Base-by-base conservation (phyloP, 176 grass and related monocot species). In the Oryza longistaminata region DNA sequence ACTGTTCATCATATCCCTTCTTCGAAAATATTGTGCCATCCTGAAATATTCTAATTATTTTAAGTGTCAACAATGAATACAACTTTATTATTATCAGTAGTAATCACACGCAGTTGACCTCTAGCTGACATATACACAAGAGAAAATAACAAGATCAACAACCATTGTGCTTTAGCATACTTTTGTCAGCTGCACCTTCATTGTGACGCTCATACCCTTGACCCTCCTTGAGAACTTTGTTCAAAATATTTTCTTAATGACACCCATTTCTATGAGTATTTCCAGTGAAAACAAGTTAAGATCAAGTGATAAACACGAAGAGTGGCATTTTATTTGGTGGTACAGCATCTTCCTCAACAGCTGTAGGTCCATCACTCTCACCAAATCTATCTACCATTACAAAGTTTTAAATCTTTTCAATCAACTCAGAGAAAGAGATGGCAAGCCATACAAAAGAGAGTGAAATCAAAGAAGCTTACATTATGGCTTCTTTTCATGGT, bases 401-500 rank as follows among this genome's bases (percentile, higher is more conserved):
- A 27, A 70, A 24, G 22, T 43, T 53, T n/a, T 24, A 26, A 69
- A 4, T 17, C 6, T 10, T 60, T 22, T 22, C 40, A 70, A 26
- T 34, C 22, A 37, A 67, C 13, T 75, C 1, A 3, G 1, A 35
- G 72, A 81, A 39, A 6, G 44, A 29, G 62, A 33, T 15, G 17
- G 7, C 73, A 71, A 48, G 24, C 48, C 3, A n/a, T 79, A 0
- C 13, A 74, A 49, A 65, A 17, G 5, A 71, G 22, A 2, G 69
- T 33, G 4, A 67, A 77, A 50, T 61, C 12, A 70, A 75, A 62
- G 58, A 65, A 84, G 71, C 96, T 84, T 85, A 96, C 96, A 99
- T 85, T 96, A 91, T 66, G 93, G 96, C 33, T 93, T 69, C 88
- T 99, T 87, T 99, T 99, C 93, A 99, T 99, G 15, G 88, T 94